These are phyloP conservation scores for Colletotrichum theobromicola DNA, from an alignment of 2,329 filamentous ascomycete species.

Conservation along the genomic window DNA sequence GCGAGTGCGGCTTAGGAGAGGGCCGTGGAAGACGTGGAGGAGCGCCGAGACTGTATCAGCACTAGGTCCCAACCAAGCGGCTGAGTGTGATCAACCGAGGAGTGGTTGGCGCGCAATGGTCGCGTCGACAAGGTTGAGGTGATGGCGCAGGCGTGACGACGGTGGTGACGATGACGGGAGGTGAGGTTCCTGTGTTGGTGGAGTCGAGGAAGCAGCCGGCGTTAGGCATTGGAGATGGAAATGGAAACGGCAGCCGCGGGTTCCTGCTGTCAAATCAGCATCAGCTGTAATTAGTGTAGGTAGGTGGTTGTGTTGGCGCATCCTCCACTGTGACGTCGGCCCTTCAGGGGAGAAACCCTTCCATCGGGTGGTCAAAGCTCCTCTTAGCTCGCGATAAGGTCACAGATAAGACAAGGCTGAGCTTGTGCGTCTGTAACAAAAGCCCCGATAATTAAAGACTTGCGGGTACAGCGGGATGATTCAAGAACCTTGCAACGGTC, in stretches of 20 bases:
- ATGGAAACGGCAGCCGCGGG: neutral
- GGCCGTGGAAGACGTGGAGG: neutral
- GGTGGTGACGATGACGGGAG: neutral
- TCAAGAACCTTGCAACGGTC: neutral
- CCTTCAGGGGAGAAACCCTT: neutral
- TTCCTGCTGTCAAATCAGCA: neutral
- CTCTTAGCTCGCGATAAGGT: slow-evolving; percentile 3
- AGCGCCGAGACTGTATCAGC: neutral
- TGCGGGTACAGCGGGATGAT: neutral
- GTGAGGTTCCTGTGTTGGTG: neutral
- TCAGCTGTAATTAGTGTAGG: no score
- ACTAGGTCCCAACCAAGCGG: neutral
- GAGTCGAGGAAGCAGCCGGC: neutral
- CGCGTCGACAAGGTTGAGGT: neutral
- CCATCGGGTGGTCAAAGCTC: slow-evolving; percentile 5
- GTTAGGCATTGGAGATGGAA: neutral
- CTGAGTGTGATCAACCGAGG: neutral
- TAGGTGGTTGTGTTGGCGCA: neutral
- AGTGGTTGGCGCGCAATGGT: neutral
- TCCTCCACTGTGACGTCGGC: slow-evolving; percentile 18
- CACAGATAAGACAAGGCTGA: slow-evolving; percentile 17
- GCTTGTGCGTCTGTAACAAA: neutral
- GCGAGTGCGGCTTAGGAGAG: neutral
- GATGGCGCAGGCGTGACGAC: neutral
- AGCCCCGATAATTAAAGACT: neutral